Base-by-base conservation (phyloP, 2,329 filamentous ascomycete species). In the Plenodomus lindquistii region DNA sequence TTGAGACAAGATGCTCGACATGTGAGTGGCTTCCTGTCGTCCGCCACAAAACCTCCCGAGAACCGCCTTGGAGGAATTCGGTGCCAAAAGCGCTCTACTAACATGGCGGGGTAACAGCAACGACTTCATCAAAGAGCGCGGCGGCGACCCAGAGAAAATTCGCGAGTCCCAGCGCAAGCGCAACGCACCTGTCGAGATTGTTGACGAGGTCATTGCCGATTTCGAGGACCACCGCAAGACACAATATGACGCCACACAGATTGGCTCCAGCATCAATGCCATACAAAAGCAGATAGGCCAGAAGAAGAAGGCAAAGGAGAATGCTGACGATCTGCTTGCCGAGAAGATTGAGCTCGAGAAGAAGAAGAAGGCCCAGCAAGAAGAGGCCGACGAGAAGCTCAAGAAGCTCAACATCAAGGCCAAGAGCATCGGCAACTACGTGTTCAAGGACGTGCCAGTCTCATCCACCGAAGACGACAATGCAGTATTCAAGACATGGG, bases 391-490 rank as follows among this genome's bases (percentile, higher is more conserved):
- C 15, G 83, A 88, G 71, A 96, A 96, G 76, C 87, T 94, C 54
- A 77, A 79, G 42, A 77, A 83, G 37, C 80, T 97, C 54, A 85
- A 88, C 68, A 81, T 80, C 63, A 95, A 96, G 77, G 84, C 91
- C 64, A 89, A 87, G 73, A 86, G 84, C 1, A 88, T 99, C 60
- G 94, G 91, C 58, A 96, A 96, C 75, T 85, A 92, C 73, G 94
- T 99, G 44, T 91, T 97, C 77, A 85, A 90, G 20, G 89, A 88
- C 15, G 92, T 96, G 8, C 89, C 89, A 10, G 77, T 94, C 56
- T 90, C 86, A 75, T 82, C 91, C 67, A 90, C 89, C 69, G 91
- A 96, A 82, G 91, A 94, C 71, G 83, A 96, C 79, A 97, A 99
- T 73, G 79, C 78, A 36, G 74, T 91, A 24, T 79, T 89, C 62